Conservation (phyloP, 306 rosid genomes). For the Cercis canadensis region DNA sequence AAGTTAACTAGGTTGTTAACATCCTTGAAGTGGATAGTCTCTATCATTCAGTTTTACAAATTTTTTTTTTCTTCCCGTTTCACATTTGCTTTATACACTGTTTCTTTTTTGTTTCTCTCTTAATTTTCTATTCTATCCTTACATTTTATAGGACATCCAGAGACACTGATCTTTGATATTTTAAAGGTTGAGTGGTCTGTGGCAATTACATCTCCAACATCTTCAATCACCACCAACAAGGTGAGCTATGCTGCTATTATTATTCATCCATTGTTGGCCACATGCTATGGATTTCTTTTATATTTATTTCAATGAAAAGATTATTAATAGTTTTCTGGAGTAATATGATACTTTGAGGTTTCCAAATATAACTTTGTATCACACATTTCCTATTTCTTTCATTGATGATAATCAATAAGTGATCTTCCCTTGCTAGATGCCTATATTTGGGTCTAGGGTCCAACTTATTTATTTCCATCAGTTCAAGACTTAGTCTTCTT, state of each 20-base stretch:
- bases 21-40: too few species aligned
- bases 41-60: too few species aligned
- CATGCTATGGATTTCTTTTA: slow-evolving; percentile 13
- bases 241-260: slow-evolving; percentile 30
- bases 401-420: background rate
- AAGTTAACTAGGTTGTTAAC: too few species aligned
- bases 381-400: slow-evolving; percentile 27
- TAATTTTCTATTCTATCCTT: slow-evolving; percentile 12
- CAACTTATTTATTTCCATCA: slow-evolving; percentile 18
- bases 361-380: slow-evolving; percentile 24
- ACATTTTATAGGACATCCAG: slow-evolving; percentile 70
- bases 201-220: slow-evolving; percentile 64
- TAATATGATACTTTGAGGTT: background rate
- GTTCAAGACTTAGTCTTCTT: too few species aligned
- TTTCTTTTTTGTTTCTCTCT: background rate
- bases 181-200: slow-evolving; percentile 79
- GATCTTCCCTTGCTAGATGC: slow-evolving; percentile 23
- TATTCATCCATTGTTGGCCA: slow-evolving; percentile 6
- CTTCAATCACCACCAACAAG: slow-evolving; percentile 81
- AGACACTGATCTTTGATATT: slow-evolving; percentile 86
- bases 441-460: slow-evolving; percentile 16
- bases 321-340: background rate
- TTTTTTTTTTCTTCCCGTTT: too few species aligned
- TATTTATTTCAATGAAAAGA: slow-evolving; percentile 7
- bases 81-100: too few species aligned